These are phyloP conservation scores for Ceratobasidium sp. DNA, from an alignment of 1,284 basidiomycete genomes.

Conservation along the genomic window DNA sequence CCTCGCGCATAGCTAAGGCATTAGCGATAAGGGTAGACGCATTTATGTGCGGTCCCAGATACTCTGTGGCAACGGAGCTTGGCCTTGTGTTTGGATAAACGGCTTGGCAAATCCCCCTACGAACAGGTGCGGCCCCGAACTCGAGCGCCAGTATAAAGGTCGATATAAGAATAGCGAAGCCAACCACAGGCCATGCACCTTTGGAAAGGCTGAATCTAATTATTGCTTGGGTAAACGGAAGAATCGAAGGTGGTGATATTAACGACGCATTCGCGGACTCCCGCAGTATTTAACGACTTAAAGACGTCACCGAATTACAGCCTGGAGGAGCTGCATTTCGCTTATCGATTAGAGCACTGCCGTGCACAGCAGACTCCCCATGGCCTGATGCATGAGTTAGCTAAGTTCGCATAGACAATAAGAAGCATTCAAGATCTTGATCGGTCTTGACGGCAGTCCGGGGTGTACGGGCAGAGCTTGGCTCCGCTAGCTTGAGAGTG, in stretches of 20 bases:
- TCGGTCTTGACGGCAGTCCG: not conserved
- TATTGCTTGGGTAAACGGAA: not conserved
- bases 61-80: not conserved
- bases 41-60: not conserved
- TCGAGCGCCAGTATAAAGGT: not conserved
- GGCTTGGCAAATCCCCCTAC: not conserved
- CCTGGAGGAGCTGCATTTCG: too few relatives aligned
- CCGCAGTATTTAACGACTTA: too few relatives aligned
- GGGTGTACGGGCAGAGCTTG: too few relatives aligned
- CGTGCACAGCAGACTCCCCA: too few relatives aligned
- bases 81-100: not conserved
- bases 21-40: conserved; percentile 19
- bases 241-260: not conserved
- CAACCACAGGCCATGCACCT: not conserved
- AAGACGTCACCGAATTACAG: too few relatives aligned
- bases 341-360: too few relatives aligned
- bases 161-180: not conserved
- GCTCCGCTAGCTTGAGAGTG: not conserved
- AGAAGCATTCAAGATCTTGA: not conserved
- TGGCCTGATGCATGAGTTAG: not conserved
- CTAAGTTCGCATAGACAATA: too few relatives aligned
- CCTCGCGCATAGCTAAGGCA: not conserved
- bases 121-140: not conserved
- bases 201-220: not conserved
- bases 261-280: too few relatives aligned